Evolutionary conservation across 805 yeast species (phyloP), one percentile per base, ranked within the genome.

Genomic region (Yamadazyma endophytica): DNA sequence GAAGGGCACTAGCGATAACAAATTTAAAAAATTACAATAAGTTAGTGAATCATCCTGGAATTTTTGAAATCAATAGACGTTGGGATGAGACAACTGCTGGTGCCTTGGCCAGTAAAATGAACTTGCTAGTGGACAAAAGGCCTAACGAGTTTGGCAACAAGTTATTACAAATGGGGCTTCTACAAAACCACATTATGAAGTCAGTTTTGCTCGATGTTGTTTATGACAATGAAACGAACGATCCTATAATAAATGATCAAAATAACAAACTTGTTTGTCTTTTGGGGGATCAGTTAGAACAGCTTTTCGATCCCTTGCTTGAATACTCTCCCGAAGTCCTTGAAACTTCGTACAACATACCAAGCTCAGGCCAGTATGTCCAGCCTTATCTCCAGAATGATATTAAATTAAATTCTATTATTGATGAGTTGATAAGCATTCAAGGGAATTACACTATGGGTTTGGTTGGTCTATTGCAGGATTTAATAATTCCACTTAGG

Each of bases 281-380:
- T 21, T 58, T 90, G 5, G 97, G 97, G 1, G 80, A 79, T 24
- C 97, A 89, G 54, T 59, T 86, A 24, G 96, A 89, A 42, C 90
- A 82, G 44, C 58, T 90, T 22, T 90, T 90, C 55, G 94, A 90
- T 48, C 96, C 97, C 1, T 58, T 88, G 33, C 70, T 85, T 4
- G 97, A 89, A 55, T 90, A 90, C 52, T 84, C 94, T 0, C 97
- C 97, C 0, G 96, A 90, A 54, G 77, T 80, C 18, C 76, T 95
- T 22, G 90, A 82, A 39, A 66, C 72, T 36, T 66, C 73, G 2
- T 89, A 90, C 50, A 65, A 56, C 29, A 77, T 86, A 0, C 95
- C 94, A 2, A 50, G 47, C 1, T 29, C 42, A 1, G 42, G 40
- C 28, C 34, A 49, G 31, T 35, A 38, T 26, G 6, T 25, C 3